phyloP scores from a whole-genome alignment of 2,329 filamentous ascomycete genomes.

The Fusarium tupiense region DNA sequence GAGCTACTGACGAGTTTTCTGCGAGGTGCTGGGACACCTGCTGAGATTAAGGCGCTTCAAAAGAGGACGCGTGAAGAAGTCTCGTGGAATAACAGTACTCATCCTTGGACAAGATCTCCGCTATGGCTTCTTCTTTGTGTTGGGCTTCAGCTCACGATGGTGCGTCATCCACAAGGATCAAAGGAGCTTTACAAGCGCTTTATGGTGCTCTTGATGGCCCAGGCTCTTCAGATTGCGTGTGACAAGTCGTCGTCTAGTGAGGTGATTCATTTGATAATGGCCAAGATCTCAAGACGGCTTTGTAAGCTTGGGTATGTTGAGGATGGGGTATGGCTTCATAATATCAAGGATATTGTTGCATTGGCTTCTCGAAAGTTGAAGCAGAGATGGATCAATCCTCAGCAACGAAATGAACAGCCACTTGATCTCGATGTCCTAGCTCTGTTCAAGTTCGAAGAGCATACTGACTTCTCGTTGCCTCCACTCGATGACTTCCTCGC shows the following conservation, averaged over 20 bases:
- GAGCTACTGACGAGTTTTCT: slow-evolving; percentile 57
- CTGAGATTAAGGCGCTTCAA: slow-evolving; percentile 45
- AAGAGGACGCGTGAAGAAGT: slow-evolving; percentile 66
- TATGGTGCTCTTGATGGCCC: slow-evolving; percentile 20
- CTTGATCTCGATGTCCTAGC: not conserved
- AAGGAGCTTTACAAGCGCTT: slow-evolving; percentile 23
- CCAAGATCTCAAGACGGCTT: slow-evolving; percentile 20
- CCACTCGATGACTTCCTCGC: slow-evolving; percentile 18
- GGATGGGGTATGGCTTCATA: slow-evolving; percentile 8
- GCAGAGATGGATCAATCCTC: slow-evolving; percentile 17
- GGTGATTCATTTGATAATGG: slow-evolving; percentile 17
- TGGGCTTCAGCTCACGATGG: slow-evolving; percentile 52
- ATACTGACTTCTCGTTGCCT: slow-evolving; percentile 10
- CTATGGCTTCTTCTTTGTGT: slow-evolving; percentile 66
- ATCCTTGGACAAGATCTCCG: slow-evolving; percentile 60
- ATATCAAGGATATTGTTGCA: not conserved
- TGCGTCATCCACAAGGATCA: not conserved
- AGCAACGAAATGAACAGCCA: not conserved
- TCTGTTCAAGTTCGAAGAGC: not conserved
- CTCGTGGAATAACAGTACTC: slow-evolving; percentile 47
- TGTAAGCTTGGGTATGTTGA: slow-evolving; percentile 6
- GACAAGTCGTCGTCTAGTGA: not conserved
- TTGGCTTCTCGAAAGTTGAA: not conserved
- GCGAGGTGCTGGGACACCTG: slow-evolving; percentile 46
- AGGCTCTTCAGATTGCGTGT: not conserved